Conservation (phyloP, 108 stramenopile genomes). For the Skeletonema marinoi region DNA sequence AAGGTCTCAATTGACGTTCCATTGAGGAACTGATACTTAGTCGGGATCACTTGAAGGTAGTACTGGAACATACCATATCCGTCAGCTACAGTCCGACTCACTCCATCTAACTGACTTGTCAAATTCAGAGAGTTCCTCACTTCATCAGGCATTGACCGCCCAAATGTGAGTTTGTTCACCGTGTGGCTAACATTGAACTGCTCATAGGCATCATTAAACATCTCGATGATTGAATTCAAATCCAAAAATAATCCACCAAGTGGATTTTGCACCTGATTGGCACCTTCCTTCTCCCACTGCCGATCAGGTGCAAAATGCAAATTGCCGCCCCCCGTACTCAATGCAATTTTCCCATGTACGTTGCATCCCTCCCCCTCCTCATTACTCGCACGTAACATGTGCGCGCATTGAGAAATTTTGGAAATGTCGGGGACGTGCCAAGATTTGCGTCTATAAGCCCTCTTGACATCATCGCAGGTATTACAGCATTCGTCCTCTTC, state of each 20-base stretch:
- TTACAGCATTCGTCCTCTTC: conserved; percentile 93
- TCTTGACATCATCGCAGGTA: conserved; percentile 94
- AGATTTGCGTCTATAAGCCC: conserved; percentile 85
- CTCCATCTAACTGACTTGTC: conserved; percentile 79
- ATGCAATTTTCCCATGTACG: conserved; percentile 84
- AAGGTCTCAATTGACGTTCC: conserved; percentile 85
- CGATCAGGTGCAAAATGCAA: conserved; percentile 94
- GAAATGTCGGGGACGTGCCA: conserved; percentile 78
- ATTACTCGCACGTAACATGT: conserved; percentile 17
- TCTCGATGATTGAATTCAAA: conserved; percentile 32
- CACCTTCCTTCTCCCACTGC: conserved; percentile 56
- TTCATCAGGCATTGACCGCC: conserved; percentile 63
- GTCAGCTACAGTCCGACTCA: conserved; percentile 65
- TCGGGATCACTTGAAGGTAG: conserved; percentile 96
- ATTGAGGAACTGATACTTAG: conserved; percentile 75
- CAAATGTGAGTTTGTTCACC: conserved; percentile 90
- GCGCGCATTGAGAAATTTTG: conserved; percentile 67
- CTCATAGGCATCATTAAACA: conserved; percentile 71
- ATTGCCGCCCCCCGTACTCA: conserved; percentile 90
- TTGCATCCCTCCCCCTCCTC: conserved; percentile 92
- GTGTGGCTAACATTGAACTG: conserved; percentile 93
- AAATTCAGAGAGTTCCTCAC: conserved; percentile 32
- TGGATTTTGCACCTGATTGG: not conserved
- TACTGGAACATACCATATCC: conserved; percentile 94
- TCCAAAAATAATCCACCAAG: conserved; percentile 34